Base-by-base conservation (phyloP, 768 basidiomycete genomes). In the Lactifluus volemus region DNA sequence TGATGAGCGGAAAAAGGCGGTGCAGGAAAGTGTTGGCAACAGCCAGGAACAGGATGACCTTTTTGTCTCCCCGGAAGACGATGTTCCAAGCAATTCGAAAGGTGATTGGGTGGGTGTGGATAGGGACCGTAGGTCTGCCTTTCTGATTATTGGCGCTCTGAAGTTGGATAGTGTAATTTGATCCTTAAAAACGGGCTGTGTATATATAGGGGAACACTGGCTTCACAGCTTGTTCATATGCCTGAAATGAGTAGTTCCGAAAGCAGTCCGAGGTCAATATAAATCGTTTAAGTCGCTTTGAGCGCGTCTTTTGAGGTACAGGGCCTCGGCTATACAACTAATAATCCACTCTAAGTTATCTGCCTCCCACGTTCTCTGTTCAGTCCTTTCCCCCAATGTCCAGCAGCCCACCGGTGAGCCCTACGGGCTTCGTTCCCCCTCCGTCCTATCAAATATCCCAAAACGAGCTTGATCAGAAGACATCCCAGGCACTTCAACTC, bases 101-200 rank as follows among this genome's bases (percentile, higher is more conserved):
- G 83, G 83, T 1, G 89, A 91, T 67, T 92, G 90, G 89, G 71
- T 79, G 32, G 89, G 89, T 1, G 78, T 88, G 41, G 86, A 90
- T 67, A 81, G 89, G 69, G 89, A 92, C 69, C 80, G 85, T 56
- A 75, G 89, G 61, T 89, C 88, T 11, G 88, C 89, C 21, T 91
- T 83, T 73, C 72, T 89, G 68, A 89, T 91, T 58, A 83, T 89
- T 67, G 88, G 88, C 50, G 87, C 85, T 19, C 70, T 92, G 65
- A 81, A 81, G 65, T 83, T 83, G 15, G 89, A 92, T 71, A 85
- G 84, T 5, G 78, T 91, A 21, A 68, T 91, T 45, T 83, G 63
- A 72, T 47, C 25, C 25, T 25, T 25, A 1, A 1, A 25, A 25
- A 25, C 25, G 25, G 25, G 25, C 25, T 25, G 25, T 25, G 25